These are phyloP conservation scores for Cynara cardunculus DNA, from an alignment of 129 eudicot genomes.

Conservation along the genomic window DNA sequence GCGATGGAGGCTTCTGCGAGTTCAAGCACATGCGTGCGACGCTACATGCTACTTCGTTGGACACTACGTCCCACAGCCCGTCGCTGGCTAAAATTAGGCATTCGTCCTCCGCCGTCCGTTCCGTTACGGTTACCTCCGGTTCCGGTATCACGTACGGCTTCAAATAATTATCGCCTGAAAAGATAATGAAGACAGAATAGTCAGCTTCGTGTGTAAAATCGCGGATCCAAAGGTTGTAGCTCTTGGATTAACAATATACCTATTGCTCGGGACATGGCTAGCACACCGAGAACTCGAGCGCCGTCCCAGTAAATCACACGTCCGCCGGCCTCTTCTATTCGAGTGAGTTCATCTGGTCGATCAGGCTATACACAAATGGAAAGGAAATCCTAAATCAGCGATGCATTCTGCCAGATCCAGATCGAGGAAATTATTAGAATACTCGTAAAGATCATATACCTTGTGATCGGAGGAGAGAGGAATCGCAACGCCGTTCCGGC, in stretches of 20 bases:
- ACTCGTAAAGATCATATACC: slow-evolving; percentile 25
- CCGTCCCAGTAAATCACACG: slow-evolving; percentile 96
- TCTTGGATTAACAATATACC: slow-evolving; percentile 26
- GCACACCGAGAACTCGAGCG: slow-evolving; percentile 75
- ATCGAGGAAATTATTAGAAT: background rate
- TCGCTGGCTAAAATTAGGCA: slow-evolving; percentile 83
- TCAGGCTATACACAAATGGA: slow-evolving; percentile 60
- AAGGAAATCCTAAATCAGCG: background rate
- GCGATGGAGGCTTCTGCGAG: slow-evolving; percentile 44
- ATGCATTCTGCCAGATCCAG: background rate
- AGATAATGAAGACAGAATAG: background rate
- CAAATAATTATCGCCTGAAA: slow-evolving; percentile 65
- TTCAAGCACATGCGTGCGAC: slow-evolving; percentile 81
- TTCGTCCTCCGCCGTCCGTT: slow-evolving; percentile 66
- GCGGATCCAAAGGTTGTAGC: background rate
- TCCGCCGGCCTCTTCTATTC: slow-evolving; percentile 86
- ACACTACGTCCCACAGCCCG: slow-evolving; percentile 92
- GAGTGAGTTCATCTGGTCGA: slow-evolving; percentile 70
- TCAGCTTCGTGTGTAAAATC: background rate
- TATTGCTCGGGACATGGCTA: slow-evolving; percentile 94
- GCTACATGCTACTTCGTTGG: slow-evolving; percentile 72
- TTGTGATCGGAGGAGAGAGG: slow-evolving; percentile 86
- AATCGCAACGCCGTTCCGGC: slow-evolving; percentile 73
- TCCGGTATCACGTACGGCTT: slow-evolving; percentile 89
- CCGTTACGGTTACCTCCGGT: slow-evolving; percentile 86